Base-by-base conservation (phyloP, 2,329 filamentous ascomycete genomes). In the Furcasterigmium sp. region DNA sequence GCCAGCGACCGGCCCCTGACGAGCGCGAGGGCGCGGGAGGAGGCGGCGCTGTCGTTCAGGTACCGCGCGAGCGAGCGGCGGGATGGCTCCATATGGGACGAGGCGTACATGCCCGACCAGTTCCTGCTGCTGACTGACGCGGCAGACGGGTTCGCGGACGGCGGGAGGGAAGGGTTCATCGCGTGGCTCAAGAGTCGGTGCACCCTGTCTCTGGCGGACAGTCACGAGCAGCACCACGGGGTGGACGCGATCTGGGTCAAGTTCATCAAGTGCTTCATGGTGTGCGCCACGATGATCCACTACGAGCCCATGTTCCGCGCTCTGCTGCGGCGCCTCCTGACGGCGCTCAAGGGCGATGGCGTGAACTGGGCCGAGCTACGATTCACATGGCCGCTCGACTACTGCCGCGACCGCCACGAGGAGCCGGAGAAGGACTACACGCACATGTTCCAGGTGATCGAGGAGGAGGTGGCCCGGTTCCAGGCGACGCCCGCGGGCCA, bases 231-330 rank as follows among this genome's bases (percentile, higher is more conserved):
- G 57, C 85, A 93, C 55, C 84, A 91, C 54, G 89, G 91, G 3
- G 75, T 90, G 14, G 84, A 93, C 59, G 84, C 84, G 41, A 84
- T 95, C 43, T 96, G 91, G 90, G 68, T 73, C 19, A 91, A 93
- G 57, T 95, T 96, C 64, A 69, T 67, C 39, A 79, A 76, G 36
- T 85, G 84, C 48, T 95, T 96, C 63, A 65, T 75, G 3, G 78
- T 91, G 4, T 73, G 91, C 36, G 78, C 79, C 32, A 84, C 81
- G 14, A 77, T 95, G 41, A 74, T 95, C 39, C 87, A 85, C 64
- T 95, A 96, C 64, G 91, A 96, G 64, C 91, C 91, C 13, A 87
- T 97, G 49, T 91, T 87, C 65, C 80, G 89, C 19, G 70, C 72
- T 15, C 94, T 89, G 56, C 67, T 96, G 47, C 80, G 76, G 21